Evolutionary conservation across 2,329 filamentous ascomycete genomes (phyloP), one percentile per base, ranked within the genome.

Genomic region (Colletotrichum tofieldiae): DNA sequence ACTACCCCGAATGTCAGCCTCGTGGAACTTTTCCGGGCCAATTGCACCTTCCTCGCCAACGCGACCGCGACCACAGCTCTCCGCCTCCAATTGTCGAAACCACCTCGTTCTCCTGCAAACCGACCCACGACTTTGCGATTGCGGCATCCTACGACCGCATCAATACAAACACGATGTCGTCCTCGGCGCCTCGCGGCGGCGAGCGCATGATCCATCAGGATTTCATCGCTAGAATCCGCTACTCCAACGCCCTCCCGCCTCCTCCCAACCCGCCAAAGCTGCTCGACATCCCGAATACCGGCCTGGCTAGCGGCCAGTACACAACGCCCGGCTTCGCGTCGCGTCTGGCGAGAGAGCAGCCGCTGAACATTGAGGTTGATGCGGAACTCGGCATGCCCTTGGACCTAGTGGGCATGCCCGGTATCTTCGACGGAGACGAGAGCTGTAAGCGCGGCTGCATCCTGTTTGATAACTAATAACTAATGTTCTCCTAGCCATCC

Each of bases 311-410:
- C 76, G 93, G 93, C 71, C 93, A 97, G 81, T 98, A 98, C 83
- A 97, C 96, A 41, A 94, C 92, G 4, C 94, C 96, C 1, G 92
- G 92, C 29, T 99, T 97, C 85, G 95, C 95, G 39, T 96, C 95
- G 56, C 92, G 94, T 75, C 86, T 99, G 76, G 94, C 94, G 23
- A 89, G 96, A 79, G 95, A 98, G 79, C 96, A 98, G 85, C 94
- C 96, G 64, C 87, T 98, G 60, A 98, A 98, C 80, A 96, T 99
- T 73, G 96, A 99, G 83, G 95, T 95, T 39, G 96, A 99, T 89
- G 96, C 95, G 11, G 96, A 99, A 86, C 89, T 98, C 77, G 96
- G 96, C 70, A 98, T 99, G 96, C 95, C 95, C 72, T 91, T 99
- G 80, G 96, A 98, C 81, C 85, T 99, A 76, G 93, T 98, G 70